Conservation (phyloP, 306 rosid species). For the Pueraria montana region DNA sequence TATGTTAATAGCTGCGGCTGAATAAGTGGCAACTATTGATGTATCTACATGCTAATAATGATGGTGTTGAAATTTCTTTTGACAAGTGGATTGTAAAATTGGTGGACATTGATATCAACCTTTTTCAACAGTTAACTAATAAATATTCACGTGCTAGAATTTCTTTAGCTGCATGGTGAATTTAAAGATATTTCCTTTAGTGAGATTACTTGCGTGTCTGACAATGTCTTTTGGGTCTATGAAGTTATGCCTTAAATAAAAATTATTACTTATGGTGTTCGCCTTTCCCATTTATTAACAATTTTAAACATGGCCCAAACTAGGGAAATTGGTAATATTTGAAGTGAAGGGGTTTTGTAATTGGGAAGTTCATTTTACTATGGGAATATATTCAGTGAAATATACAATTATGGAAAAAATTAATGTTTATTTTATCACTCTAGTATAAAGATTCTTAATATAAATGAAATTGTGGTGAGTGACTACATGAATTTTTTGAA, state of each 20-base stretch:
- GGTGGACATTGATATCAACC: constrained; percentile 26
- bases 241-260: constrained; percentile 22
- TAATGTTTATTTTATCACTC: neutral
- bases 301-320: constrained; percentile 28
- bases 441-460: neutral
- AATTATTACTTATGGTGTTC: constrained; percentile 33
- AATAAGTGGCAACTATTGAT: constrained; percentile 41
- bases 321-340: constrained; percentile 26
- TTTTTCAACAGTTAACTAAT: constrained; percentile 16
- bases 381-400: no score
- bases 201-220: constrained; percentile 8
- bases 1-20: constrained; percentile 38
- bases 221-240: constrained; percentile 33
- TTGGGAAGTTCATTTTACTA: constrained; percentile 12
- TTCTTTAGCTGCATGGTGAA: constrained; percentile 39
- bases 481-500: neutral
- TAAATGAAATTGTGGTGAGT: neutral
- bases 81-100: constrained; percentile 30
- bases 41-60: constrained; percentile 29
- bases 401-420: neutral
- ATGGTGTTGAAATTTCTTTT: constrained; percentile 21
- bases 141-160: constrained; percentile 37
- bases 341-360: neutral
- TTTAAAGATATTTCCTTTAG: constrained; percentile 3
- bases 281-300: constrained; percentile 36